Evolutionary conservation across 139 green algal genomes (phyloP), one percentile per base, ranked within the genome.

Genomic region (Eudorina sp.): DNA sequence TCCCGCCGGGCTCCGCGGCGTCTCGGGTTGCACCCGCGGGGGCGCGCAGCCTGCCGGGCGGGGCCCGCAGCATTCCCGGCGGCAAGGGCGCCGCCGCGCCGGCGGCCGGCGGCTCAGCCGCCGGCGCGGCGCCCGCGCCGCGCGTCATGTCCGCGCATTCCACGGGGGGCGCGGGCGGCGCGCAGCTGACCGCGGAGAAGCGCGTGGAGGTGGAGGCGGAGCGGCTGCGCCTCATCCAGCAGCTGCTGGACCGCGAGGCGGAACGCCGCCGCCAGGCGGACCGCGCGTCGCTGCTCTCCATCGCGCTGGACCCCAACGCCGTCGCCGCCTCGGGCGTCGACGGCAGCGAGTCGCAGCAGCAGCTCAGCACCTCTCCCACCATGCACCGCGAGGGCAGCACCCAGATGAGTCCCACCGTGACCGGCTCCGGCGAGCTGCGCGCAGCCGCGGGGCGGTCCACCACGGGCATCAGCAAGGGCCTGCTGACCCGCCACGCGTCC

Each of bases 161-260:
- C 13, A 51, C 41, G 1, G 41, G n/a, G 0, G 68, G 48, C n/a
- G 23, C 86, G 55, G n/a, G 74, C 36, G 69, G 70, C 51, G 77
- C 79, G 21, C 53, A 83, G 34, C 45, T 94, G 60, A 48, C 84
- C 21, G 25, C 69, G 3, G 89, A 95, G 55, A 88, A 86, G 60
- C 55, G 92, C 55, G 43, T 96, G 19, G 93, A 96, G 69, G 62
- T 90, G 23, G 95, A 97, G 90, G 95, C 93, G 53, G 95, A 98
- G 80, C 90, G 95, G 19, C 60, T 94, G 72, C 78, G 85, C 13
- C 84, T 97, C 40, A 88, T 91, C 55, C 45, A 91, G n/a, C 51
- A 91, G 79, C 89, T 95, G 43, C 77, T 91, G 48, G 88, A 85
- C 21, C 86, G 70, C n/a, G 90, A 92, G 51, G 40, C 84, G 21